These are phyloP conservation scores for Gnomoniopsis sp. DNA, from an alignment of 2,329 filamentous ascomycete species.

Conservation along the genomic window DNA sequence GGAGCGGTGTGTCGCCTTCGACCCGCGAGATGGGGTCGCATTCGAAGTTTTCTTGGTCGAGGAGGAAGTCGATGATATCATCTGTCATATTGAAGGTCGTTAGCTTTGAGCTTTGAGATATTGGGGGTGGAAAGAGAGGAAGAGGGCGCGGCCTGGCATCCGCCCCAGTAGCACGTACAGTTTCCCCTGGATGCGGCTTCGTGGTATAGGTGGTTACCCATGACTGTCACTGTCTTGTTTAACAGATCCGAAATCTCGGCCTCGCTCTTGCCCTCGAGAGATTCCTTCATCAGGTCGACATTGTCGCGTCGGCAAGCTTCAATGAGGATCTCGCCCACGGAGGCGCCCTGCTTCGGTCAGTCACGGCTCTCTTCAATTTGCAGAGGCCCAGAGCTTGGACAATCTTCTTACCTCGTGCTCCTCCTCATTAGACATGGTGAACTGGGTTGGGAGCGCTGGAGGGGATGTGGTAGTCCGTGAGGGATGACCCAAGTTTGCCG, in stretches of 20 bases:
- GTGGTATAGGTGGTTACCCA: constrained; percentile 88
- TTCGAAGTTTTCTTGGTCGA: constrained; percentile 81
- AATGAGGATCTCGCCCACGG: constrained; percentile 78
- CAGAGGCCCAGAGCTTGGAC: neutral
- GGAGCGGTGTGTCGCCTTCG: constrained; percentile 75
- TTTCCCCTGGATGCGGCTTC: constrained; percentile 82
- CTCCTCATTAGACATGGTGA: constrained; percentile 21
- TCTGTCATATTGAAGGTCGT: constrained; percentile 41
- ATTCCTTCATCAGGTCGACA: constrained; percentile 74
- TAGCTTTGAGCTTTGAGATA: neutral
- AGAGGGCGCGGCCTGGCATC: neutral
- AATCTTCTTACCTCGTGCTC: constrained; percentile 26
- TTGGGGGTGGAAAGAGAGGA: neutral
- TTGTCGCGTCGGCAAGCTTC: constrained; percentile 95
- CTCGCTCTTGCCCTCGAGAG: constrained; percentile 61
- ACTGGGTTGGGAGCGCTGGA: neutral
- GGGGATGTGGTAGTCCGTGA: neutral
- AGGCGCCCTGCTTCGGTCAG: constrained; percentile 64
- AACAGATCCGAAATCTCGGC: constrained; percentile 71
- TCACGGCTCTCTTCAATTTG: constrained; percentile 18
- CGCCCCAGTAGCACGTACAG: constrained; percentile 53
- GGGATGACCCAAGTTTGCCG: neutral
- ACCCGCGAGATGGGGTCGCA: constrained; percentile 72
- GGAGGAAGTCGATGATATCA: constrained; percentile 76
- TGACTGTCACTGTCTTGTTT: constrained; percentile 78